phyloP scores from a whole-genome alignment of 306 rosid species.

The Quercus parvula region DNA sequence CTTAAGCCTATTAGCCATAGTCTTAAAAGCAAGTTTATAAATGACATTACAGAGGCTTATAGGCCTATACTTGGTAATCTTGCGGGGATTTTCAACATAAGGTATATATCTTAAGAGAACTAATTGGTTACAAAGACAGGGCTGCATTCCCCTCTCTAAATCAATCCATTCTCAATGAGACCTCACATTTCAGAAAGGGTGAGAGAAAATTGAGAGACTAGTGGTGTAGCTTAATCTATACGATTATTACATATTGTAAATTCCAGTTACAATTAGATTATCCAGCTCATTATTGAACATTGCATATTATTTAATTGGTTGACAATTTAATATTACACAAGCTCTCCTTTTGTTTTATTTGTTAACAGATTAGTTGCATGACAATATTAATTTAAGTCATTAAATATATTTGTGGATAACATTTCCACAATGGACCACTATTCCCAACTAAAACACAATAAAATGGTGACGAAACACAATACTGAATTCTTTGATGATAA shows the following conservation, averaged over 20 bases:
- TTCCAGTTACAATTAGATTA: background rate
- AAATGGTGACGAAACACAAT: slow-evolving; percentile 5
- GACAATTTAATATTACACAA: background rate
- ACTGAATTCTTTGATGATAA: background rate
- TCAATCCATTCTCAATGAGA: too few species aligned
- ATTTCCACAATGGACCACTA: background rate
- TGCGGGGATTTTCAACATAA: too few species aligned
- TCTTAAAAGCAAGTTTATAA: too few species aligned
- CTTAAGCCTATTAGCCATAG: too few species aligned
- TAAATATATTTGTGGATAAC: slow-evolving; percentile 7
- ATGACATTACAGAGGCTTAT: too few species aligned
- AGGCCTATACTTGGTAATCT: too few species aligned
- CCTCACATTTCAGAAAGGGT: too few species aligned
- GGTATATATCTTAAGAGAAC: too few species aligned
- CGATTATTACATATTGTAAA: background rate
- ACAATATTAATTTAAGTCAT: background rate
- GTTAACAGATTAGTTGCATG: background rate
- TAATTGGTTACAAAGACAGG: too few species aligned
- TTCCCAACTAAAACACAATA: background rate
- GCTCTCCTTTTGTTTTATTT: background rate
- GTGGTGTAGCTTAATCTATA: background rate
- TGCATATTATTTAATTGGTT: background rate
- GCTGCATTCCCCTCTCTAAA: too few species aligned
- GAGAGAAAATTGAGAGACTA: background rate
- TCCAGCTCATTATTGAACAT: background rate